Percentiles rank a stretch among this genome's conserved stretches.
Conservation (phyloP, 305 asterid genomes). For the Petunia hybrid region DNA sequence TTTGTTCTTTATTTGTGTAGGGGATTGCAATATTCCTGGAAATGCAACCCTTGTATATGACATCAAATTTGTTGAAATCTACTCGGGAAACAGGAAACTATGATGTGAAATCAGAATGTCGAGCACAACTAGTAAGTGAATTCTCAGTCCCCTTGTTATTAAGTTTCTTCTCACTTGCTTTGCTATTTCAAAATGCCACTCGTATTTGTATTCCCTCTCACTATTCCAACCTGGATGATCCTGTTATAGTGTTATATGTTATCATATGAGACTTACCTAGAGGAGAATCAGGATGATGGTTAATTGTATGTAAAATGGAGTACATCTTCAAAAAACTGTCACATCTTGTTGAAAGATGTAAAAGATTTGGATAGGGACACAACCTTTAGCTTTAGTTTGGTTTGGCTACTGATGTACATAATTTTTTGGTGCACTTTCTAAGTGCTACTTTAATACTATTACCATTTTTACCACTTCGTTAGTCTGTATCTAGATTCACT, state of each 20-base stretch:
- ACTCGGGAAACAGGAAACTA: slow-evolving; percentile 69
- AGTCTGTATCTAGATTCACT: background rate
- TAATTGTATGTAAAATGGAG: background rate
- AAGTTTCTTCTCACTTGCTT: background rate
- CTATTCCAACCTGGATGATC: background rate
- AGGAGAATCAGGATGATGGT: slow-evolving; percentile 7
- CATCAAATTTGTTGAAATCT: slow-evolving; percentile 68
- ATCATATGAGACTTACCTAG: background rate
- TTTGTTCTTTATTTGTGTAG: slow-evolving; percentile 42
- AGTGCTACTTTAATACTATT: too few relatives aligned
- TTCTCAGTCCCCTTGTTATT: background rate
- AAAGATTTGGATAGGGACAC: background rate
- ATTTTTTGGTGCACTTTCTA: too few relatives aligned
- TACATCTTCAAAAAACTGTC: background rate
- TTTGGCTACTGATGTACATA: too few relatives aligned
- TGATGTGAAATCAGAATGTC: slow-evolving; percentile 23
- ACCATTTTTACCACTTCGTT: too few relatives aligned
- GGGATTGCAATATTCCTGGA: slow-evolving; percentile 91
- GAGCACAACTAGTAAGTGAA: slow-evolving; percentile 16
- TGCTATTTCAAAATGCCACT: background rate
- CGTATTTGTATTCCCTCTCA: background rate
- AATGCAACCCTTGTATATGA: slow-evolving; percentile 84
- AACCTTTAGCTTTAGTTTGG: too few relatives aligned
- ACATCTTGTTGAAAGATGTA: background rate
- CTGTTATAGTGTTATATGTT: background rate